Conservation (phyloP, 768 basidiomycete species). For the Boletus pseudo-olivaceus region DNA sequence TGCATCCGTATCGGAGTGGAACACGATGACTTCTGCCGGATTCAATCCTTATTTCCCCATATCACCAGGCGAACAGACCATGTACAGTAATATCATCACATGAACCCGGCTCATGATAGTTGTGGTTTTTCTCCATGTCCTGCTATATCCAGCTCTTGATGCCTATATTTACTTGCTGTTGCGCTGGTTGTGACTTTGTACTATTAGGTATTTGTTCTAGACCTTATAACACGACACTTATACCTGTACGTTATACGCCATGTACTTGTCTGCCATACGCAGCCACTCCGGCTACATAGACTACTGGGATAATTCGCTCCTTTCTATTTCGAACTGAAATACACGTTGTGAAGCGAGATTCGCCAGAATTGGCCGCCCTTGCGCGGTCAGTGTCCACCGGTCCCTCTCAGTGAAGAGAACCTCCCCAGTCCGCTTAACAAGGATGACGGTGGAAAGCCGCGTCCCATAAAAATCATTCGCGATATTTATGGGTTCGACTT, state of each 20-base stretch:
- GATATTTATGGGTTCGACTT: constrained; percentile 48
- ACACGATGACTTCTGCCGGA: constrained; percentile 46
- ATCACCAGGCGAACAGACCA: constrained; percentile 48
- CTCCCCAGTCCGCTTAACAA: constrained; percentile 56
- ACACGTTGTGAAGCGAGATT: constrained; percentile 45
- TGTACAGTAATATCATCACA: constrained; percentile 57
- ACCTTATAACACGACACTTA: constrained; percentile 21
- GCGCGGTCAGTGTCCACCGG: constrained; percentile 47
- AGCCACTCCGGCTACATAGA: constrained; percentile 18
- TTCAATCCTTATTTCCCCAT: constrained; percentile 73
- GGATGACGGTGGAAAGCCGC: constrained; percentile 67
- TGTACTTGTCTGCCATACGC: constrained; percentile 26
- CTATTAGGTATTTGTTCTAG: constrained; percentile 27
- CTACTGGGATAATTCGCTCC: constrained; percentile 15
- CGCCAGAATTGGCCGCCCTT: constrained; percentile 38
- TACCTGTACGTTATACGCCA: constrained; percentile 33
- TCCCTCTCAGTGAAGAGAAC: constrained; percentile 73
- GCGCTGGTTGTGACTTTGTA: constrained; percentile 33
- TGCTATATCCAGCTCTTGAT: constrained; percentile 12
- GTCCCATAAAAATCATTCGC: constrained; percentile 52
- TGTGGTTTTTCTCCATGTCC: not conserved
- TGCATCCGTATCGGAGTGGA: constrained; percentile 59
- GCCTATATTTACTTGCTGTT: constrained; percentile 26
- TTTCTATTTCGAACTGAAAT: constrained; percentile 44
- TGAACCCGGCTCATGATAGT: constrained; percentile 28